These are phyloP conservation scores for Elongisporangium senticosum DNA, from an alignment of 352 stramenopile genomes.

Conservation along the genomic window DNA sequence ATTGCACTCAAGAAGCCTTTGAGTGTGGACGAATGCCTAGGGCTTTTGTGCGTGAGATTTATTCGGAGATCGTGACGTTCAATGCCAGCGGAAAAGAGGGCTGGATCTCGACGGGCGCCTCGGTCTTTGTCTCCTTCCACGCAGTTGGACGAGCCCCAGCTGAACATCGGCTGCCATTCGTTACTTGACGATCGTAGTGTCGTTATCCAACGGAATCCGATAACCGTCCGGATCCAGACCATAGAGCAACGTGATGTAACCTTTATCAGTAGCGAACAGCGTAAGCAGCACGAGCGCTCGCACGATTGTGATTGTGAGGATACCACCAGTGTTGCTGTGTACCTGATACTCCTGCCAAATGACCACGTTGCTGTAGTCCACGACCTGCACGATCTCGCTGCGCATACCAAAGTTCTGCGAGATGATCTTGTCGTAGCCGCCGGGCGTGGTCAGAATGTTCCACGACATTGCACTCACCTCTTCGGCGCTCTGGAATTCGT, in stretches of 20 bases:
- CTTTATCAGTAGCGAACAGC: too few relatives aligned
- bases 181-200: slow-evolving; percentile 11
- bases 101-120: slow-evolving; percentile 1
- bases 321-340: slow-evolving; percentile 12
- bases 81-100: slow-evolving; percentile 8
- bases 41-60: slow-evolving; percentile 25
- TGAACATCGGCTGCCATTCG: slow-evolving; percentile 15
- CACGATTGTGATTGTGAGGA: slow-evolving; percentile 15
- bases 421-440: slow-evolving; percentile 18
- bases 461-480: slow-evolving; percentile 12
- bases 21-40: neutral
- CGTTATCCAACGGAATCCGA: too few relatives aligned
- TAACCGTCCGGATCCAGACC: too few relatives aligned
- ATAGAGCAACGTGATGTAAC: too few relatives aligned
- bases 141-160: slow-evolving; percentile 18
- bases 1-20: neutral
- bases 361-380: slow-evolving; percentile 33
- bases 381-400: slow-evolving; percentile 20
- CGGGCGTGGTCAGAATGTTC: slow-evolving; percentile 15
- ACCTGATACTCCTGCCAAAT: slow-evolving; percentile 32
- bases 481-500: slow-evolving; percentile 20
- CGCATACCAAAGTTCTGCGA: slow-evolving; percentile 27
- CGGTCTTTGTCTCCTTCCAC: slow-evolving; percentile 1
- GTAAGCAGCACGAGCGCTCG: neutral
- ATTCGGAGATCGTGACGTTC: slow-evolving; percentile 19